Evolutionary conservation across 2,329 filamentous ascomycete species (phyloP).

Genomic region (Botrytis deweyae): DNA sequence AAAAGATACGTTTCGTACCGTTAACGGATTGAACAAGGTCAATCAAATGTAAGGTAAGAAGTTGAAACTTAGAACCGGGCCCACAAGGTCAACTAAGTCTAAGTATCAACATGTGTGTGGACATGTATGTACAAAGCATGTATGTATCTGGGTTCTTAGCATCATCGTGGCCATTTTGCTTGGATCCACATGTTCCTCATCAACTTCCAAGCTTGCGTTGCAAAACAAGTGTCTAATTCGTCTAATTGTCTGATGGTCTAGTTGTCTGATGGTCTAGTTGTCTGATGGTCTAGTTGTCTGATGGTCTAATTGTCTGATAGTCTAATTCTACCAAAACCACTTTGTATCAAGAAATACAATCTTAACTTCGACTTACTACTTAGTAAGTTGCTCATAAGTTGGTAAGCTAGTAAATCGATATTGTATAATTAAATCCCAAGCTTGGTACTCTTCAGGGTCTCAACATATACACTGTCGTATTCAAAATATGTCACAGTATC

Average conservation of each 20-base stretch:
- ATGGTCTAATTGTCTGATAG: neutral
- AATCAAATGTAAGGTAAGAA: neutral
- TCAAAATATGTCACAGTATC: neutral
- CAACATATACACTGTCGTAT: neutral
- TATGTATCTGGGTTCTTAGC: neutral
- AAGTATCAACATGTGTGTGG: neutral
- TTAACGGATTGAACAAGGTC: constrained; percentile 5
- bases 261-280: neutral
- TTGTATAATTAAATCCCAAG: neutral
- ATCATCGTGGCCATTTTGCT: neutral
- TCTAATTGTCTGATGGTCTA: neutral
- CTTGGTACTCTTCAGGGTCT: neutral
- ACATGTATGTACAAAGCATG: neutral
- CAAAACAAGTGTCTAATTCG: neutral
- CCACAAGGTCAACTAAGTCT: neutral
- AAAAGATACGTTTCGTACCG: neutral
- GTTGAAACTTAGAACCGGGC: neutral
- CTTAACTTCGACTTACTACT: neutral
- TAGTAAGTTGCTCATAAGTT: neutral
- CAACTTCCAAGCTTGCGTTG: neutral
- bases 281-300: neutral
- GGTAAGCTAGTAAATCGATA: neutral
- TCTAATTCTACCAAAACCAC: neutral
- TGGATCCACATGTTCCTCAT: constrained; percentile 2
- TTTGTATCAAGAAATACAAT: neutral